Evolutionary conservation across 805 yeast species (phyloP), one percentile per base, ranked within the genome.

Genomic region (Yamadazyma sp.): DNA sequence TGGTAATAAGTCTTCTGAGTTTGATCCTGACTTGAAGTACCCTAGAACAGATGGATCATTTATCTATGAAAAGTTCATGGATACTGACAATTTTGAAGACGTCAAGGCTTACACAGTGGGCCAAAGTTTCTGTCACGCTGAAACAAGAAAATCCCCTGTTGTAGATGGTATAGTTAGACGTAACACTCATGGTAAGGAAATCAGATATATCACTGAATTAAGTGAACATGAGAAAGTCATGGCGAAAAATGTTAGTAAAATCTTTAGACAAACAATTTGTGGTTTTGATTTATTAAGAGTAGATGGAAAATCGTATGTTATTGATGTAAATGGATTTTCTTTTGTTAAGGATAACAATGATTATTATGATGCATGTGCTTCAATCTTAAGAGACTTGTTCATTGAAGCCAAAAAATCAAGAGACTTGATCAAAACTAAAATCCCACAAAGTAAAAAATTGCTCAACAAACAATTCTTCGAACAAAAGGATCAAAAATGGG

Each of bases 91-190:
- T 56, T 89, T 88, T 53, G 98, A 93, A 63, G 99, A 93, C 60
- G 99, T 93, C 43, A 93, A 93, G 62, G 98, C 98, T 0, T 93
- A 93, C 58, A 93, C 99, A 1, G 98, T 93, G 4, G 98, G 98
- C 1, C 78, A 82, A 3, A 67, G 67, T 13, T 93, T 76, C 53
- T 93, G 98, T 56, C 99, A 93, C 59, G 99, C 98, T 0, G 99
- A 93, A 56, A 93, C 99, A 1, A 75, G 99, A 53, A 93, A 93
- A 58, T 87, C 96, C 0, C 99, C 99, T 1, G 98, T 93, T 3
- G 98, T 93, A n/a, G 99, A 93, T 63, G 99, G 99, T 30, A 86
- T 93, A 39, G 99, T 93, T 17, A 75, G 97, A 53, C 76, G 99
- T 58, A 93, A 93, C 55, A 89, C 98, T 1, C 95, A 89, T 52